These are phyloP conservation scores for Haematococcus lacustris DNA, from an alignment of 139 green algal genomes.

Conservation along the genomic window DNA sequence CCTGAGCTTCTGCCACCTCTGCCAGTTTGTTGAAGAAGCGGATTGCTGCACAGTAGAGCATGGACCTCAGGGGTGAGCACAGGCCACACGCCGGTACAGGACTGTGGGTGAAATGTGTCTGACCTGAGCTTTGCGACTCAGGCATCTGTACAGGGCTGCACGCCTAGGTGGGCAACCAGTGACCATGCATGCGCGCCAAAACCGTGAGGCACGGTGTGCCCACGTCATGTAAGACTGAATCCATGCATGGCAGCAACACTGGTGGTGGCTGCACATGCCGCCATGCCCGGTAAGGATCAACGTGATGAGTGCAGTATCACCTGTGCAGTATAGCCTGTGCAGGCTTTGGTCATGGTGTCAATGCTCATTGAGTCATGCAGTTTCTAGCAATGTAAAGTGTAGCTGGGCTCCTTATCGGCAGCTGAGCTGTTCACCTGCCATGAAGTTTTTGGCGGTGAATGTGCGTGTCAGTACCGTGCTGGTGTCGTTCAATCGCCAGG, in stretches of 20 bases:
- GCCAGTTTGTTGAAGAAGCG: slow-evolving; percentile 57
- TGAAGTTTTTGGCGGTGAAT: slow-evolving; percentile 58
- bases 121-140: too few relatives aligned
- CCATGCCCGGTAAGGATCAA: background rate
- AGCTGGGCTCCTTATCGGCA: background rate
- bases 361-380: background rate
- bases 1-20: slow-evolving; percentile 59
- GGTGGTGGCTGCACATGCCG: too few relatives aligned
- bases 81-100: too few relatives aligned
- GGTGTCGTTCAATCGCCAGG: slow-evolving; percentile 35
- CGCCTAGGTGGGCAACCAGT: background rate
- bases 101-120: too few relatives aligned
- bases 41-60: slow-evolving; percentile 36
- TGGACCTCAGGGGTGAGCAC: background rate
- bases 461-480: slow-evolving; percentile 19
- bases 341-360: background rate
- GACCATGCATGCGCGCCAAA: too few relatives aligned
- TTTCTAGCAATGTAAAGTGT: background rate
- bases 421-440: slow-evolving; percentile 28
- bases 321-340: too few relatives aligned
- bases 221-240: too few relatives aligned
- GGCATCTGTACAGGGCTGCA: background rate
- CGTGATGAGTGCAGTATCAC: too few relatives aligned
- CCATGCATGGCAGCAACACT: too few relatives aligned
- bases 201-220: too few relatives aligned